Base-by-base conservation (phyloP, 2,329 filamentous ascomycete genomes). In the Rhynchosporium agropyri region DNA sequence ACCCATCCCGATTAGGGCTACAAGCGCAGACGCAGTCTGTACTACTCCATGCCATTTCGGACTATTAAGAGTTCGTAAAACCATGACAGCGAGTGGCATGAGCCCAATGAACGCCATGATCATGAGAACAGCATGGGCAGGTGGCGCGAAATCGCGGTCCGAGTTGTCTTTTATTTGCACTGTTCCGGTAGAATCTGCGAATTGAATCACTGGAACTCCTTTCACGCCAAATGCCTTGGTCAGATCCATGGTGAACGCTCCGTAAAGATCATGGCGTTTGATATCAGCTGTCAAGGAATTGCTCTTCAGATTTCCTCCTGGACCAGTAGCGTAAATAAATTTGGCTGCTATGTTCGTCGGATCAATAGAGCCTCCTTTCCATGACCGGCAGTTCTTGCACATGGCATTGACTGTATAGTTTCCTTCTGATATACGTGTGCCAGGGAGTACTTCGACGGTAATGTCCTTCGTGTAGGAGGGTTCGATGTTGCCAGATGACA, bases 321-420 rank as follows among this genome's bases (percentile, higher is more conserved):
- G 81, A 0, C 85, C 85, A 28, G 81, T 75, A 20, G 83, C 86
- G 70, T 81, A 88, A 60, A 86, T 81, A 74, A 83, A 84, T 46
- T 76, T 75, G 65, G 82, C 79, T 13, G 75, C 72, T 13, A 74
- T 76, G 57, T 77, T 80, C n/a, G 73, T 75, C n/a, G 82, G 76
- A 68, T 87, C 79, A 62, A 88, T 72, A 42, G 72, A 77, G 43
- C 82, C 81, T 55, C 66, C 68, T 55, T 70, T 69, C 84, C 84
- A 87, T 49, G 73, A 77, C 40, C 81, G 79, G 68, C 83, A 87
- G 69, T 81, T 79, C 28, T 68, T 75, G 75, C 85, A 88, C 46
- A 78, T 78, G 1, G 78, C 84, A 59, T 80, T 81, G 65, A 83
- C 80, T 42, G 79, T 77, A 73, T 74, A 76, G 64, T 72, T 72